Base-by-base conservation (phyloP, 225 moss, liverwort and hornwort species). In the Pleurozium schreberi region DNA sequence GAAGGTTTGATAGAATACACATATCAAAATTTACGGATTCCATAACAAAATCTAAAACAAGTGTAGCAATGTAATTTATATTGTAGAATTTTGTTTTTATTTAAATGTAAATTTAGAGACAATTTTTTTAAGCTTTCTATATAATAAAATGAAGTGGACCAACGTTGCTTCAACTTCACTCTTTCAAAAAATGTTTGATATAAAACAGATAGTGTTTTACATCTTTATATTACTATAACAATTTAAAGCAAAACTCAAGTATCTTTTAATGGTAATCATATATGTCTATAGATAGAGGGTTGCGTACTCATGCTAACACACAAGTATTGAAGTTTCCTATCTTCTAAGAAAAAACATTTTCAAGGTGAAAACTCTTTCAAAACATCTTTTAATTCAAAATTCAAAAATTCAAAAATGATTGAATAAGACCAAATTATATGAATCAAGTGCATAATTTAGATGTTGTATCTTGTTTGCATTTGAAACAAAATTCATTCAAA, bases 61-160 rank as follows among this genome's bases (percentile, higher is more conserved):
- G 9, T 43, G 16, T 9, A 42, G 27, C 9, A 71, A 43, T 14
- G 3, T n/a, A 13, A 17, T 27, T 4, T 42, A 15, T 42, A 27
- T 71, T 14, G 27, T 20, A 75, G 49, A 34, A 8, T 25, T 49
- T 31, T 49, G 0, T 18, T 7, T 49, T 11, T 7, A 19, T 33
- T 19, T 50, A 20, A 75, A 75, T 50, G 6, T 7, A 12, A 50
- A 0, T 13, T 50, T 33, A 75, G 34, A 9, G 34, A 52, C 2
- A 14, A 5, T 8, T 50, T 50, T 3, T 27, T 3, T 0, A 1
- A 8, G 2, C 1, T 7, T 8, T 75, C 2, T 20, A 13, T 33
- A 11, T 10, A 49, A 45, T n/a, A n/a, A 34, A 5, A 49, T 33
- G 12, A 52, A 76, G 5, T 20, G 8, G 22, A 76, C 8, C 8